These are phyloP conservation scores for Hymenoscyphus salicellus DNA, from an alignment of 2,329 filamentous ascomycete genomes.

Conservation along the genomic window DNA sequence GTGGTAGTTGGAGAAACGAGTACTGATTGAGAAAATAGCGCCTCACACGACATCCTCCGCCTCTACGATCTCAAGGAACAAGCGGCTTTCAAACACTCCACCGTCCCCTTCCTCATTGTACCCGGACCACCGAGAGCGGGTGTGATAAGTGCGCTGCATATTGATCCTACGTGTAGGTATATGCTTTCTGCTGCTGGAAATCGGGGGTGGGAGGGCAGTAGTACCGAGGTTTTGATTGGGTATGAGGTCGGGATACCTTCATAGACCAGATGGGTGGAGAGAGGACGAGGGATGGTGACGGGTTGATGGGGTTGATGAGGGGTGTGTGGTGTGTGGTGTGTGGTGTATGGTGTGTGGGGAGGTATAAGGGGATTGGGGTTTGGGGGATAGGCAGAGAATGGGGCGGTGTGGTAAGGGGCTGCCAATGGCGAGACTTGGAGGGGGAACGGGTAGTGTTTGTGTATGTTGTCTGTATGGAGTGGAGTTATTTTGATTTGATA, in stretches of 20 bases:
- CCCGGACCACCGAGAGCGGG: slow-evolving; percentile 81
- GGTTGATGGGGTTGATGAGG: too few species aligned
- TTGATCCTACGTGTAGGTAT: slow-evolving; percentile 83
- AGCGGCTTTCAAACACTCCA: slow-evolving; percentile 66
- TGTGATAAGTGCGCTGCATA: slow-evolving; percentile 79
- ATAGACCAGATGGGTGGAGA: too few species aligned
- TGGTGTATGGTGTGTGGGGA: too few species aligned
- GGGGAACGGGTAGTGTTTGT: too few species aligned
- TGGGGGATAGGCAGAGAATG: too few species aligned
- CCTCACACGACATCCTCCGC: slow-evolving; percentile 87
- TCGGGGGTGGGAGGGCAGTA: slow-evolving; percentile 87
- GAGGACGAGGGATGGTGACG: too few species aligned
- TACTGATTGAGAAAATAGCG: slow-evolving; percentile 48
- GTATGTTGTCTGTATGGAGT: too few species aligned
- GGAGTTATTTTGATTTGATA: too few species aligned
- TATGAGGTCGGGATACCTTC: slow-evolving; percentile 69
- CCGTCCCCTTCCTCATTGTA: slow-evolving; percentile 92
- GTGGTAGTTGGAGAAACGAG: slow-evolving; percentile 13
- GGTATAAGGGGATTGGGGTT: too few species aligned
- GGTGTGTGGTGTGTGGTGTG: too few species aligned
- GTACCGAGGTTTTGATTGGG: slow-evolving; percentile 86
- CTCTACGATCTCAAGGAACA: slow-evolving; percentile 78
- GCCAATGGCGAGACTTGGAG: too few species aligned
- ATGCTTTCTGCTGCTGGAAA: slow-evolving; percentile 93
- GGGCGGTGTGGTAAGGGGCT: too few species aligned